Conservation (phyloP, 1,139 yeast species). For the Candida neerlandica region DNA sequence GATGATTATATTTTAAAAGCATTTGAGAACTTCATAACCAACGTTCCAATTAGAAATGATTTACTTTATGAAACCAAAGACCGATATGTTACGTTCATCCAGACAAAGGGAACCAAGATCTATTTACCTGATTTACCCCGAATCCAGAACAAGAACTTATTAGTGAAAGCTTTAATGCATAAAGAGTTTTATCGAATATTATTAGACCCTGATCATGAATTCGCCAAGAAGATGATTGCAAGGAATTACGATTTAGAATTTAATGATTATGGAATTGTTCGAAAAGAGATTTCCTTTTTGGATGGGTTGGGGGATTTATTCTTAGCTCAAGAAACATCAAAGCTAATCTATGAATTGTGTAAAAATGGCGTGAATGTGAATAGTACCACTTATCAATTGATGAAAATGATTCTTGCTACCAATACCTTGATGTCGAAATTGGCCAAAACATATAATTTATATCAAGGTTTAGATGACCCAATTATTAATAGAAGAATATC, state of each 20-base stretch:
- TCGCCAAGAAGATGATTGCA: constrained; percentile 26
- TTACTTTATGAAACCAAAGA: constrained; percentile 10
- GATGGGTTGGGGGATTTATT: constrained; percentile 51
- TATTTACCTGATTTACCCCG: constrained; percentile 40
- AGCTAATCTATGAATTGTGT: constrained; percentile 33
- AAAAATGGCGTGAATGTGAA: constrained; percentile 13
- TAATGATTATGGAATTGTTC: constrained; percentile 26
- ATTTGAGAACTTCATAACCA: constrained; percentile 26
- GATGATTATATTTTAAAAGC: constrained; percentile 19
- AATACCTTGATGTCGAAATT: constrained; percentile 43
- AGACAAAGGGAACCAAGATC: constrained; percentile 27
- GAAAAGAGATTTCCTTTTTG: constrained; percentile 43
- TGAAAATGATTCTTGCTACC: constrained; percentile 41
- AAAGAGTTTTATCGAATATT: constrained; percentile 42
- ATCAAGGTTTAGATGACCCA: constrained; percentile 37
- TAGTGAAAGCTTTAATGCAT: constrained; percentile 44
- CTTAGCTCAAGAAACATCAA: constrained; percentile 42
- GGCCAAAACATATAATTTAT: constrained; percentile 40
- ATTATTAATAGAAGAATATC: constrained; percentile 22
- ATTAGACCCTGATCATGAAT: constrained; percentile 31
- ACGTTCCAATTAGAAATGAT: constrained; percentile 17
- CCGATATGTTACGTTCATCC: constrained; percentile 26
- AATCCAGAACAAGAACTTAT: constrained; percentile 31
- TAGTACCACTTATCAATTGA: constrained; percentile 30
- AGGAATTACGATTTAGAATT: constrained; percentile 20